Base-by-base conservation (phyloP, 768 basidiomycete genomes). In the Agaricus subrufescens region DNA sequence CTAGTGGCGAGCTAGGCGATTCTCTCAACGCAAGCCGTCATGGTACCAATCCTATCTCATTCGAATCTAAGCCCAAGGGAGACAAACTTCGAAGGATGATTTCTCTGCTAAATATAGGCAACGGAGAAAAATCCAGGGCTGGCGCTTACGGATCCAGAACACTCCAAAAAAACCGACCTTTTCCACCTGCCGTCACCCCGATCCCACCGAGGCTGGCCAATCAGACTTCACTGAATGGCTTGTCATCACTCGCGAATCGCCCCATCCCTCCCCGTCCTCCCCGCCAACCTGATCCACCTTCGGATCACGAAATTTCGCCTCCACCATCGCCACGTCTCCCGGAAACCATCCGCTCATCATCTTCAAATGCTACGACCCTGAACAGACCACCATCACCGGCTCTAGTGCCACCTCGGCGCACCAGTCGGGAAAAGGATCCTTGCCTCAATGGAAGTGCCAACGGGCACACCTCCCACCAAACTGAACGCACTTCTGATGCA, bases 31-130 rank as follows among this genome's bases (percentile, higher is more conserved):
- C 80, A 15, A 15, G 40, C 14, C 76, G 78, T 52, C 71, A 74
- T 54, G 59, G 64, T 26, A 43, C 63, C 23, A 72, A 69, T 44
- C 55, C 62, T 29, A 59, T 61, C 14, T 65, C 73, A 11, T 66
- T 73, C 46, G 78, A 79, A 26, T 74, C 73, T 52, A 80, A 81
- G 56, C 74, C 76, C 26, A 84, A 84, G 68, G 71, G 71, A 53
- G 83, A 83, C 47, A 79, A 89, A 26, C 71, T 94, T 58, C 86
- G 87, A 68, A 81, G 85, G 60, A 91, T 94, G 85, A 88, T 94
- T 62, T 91, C 90, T 19, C 86, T 84, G 62, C 73, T 93, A 27
- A 85, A 82, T 38, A 72, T 82, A 59, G 77, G 79, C 27, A 71
- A 66, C 51, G 67, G 65, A 29, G 79, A 79, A 29, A 76, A 74